Evolutionary conservation across 305 asterid species (phyloP).

Genomic region (Fraxinus xanthoxyloides): DNA sequence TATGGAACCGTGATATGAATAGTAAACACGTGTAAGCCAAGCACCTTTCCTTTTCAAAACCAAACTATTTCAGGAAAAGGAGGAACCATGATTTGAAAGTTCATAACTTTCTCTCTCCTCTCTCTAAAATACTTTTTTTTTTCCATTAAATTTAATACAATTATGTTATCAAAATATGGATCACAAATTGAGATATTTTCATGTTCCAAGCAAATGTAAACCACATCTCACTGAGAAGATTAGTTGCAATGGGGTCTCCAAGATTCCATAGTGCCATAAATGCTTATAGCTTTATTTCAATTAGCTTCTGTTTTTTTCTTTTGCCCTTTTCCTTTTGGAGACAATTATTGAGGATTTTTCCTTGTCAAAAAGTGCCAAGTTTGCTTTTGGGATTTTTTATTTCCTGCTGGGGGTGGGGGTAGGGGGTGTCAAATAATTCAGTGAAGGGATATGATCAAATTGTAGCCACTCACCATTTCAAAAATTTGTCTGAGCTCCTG

Average conservation of each 20-base stretch:
- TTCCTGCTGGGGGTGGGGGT: not conserved
- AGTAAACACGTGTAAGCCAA: not conserved
- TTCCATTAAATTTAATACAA: not conserved
- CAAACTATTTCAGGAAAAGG: conserved; percentile 12
- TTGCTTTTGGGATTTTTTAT: not conserved
- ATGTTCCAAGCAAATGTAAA: conserved; percentile 24
- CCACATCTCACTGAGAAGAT: conserved; percentile 43
- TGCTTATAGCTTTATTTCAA: conserved; percentile 41
- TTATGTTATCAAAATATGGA: conserved; percentile 25
- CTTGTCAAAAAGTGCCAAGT: conserved; percentile 21
- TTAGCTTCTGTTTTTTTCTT: conserved; percentile 17
- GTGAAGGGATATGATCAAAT: not conserved
- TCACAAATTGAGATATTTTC: conserved; percentile 46
- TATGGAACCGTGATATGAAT: not conserved
- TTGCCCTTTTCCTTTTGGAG: conserved; percentile 23
- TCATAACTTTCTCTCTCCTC: not conserved
- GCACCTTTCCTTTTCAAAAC: conserved; percentile 22
- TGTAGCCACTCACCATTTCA: not conserved
- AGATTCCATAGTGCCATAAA: conserved; percentile 33
- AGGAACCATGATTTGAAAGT: conserved; percentile 13
- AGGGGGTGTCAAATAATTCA: not conserved
- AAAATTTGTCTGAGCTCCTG: not conserved
- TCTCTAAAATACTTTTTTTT: not conserved
- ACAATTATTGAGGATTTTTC: conserved; percentile 18
- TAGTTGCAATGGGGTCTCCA: conserved; percentile 36